Base-by-base conservation (phyloP, 306 rosid species). In the Casuarina cunninghamiana region DNA sequence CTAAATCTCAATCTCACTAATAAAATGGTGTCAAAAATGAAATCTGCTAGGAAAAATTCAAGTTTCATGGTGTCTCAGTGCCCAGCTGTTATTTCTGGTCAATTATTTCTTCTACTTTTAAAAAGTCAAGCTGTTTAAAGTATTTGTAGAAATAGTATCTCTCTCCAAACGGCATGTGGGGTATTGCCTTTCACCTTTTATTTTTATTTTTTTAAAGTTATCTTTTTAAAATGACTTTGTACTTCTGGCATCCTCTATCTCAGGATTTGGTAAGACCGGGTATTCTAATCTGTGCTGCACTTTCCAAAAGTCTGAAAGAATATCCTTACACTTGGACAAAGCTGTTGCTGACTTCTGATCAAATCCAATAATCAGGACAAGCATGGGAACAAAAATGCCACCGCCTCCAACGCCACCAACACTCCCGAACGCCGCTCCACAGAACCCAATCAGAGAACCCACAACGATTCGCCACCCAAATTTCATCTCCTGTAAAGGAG, bases 401-500 rank as follows among this genome's bases (percentile, higher is more conserved):
- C 99, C 99, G 1, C 99, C 99, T 48, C 99, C 99, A 45, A 95
- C 96, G 17, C 99, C 99, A 11, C 99, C 99, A 1, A 96, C 98
- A 74, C 99, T 96, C 74, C 99, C 99, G 75, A 96, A 93, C 3
- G 99, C 94, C 0, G 97, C 98, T 60, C 99, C 99, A 72, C 87
- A 86, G 72, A 96, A 96, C 37, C 98, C 99, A 79, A 96, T 54
- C 13, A 91, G 12, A 15, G 78, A 71, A 13, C 98, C 98, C 63
- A 88, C 69, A 9, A 96, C 77, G 66, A 88, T 87, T 89, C 78
- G 66, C 99, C 98, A 96, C 57, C 97, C 97, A 71, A 96, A 93
- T 78, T 90, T 62, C 91, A 96, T 75, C 38, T 88, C 99, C 99
- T 96, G 88, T 53, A 45, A 5, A 76, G 10, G 6, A 75, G 78